These are phyloP conservation scores for Daldinia grandis DNA, from an alignment of 495 filamentous ascomycete genomes.

Conservation along the genomic window DNA sequence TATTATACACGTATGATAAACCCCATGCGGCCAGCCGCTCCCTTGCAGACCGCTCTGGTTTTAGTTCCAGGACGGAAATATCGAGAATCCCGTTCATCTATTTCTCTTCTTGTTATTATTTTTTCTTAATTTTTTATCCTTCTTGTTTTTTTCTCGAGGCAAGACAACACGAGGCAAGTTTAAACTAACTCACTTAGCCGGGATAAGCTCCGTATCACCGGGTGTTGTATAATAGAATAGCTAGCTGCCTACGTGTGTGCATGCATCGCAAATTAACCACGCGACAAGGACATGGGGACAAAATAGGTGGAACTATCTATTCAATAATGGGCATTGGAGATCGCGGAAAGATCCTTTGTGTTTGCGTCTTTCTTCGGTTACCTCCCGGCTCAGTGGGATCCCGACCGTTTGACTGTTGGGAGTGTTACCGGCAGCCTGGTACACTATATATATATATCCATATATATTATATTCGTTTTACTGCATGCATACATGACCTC, in stretches of 20 bases:
- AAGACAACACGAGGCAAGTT: background rate
- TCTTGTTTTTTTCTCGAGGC: background rate
- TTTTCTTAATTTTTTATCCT: background rate
- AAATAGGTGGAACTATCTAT: background rate
- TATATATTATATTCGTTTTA: background rate
- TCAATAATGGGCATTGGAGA: background rate
- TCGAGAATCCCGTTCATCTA: background rate
- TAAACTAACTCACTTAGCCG: background rate
- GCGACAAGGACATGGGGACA: background rate
- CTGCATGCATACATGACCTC: background rate
- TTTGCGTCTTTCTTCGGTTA: background rate
- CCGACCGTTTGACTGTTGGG: conserved; percentile 20
- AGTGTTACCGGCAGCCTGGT: conserved; percentile 24
- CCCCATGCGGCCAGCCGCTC: background rate
- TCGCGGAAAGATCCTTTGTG: background rate
- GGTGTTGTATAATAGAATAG: background rate
- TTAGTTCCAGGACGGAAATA: background rate
- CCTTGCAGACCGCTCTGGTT: background rate
- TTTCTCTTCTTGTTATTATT: background rate
- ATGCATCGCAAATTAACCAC: background rate
- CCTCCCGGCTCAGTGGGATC: background rate
- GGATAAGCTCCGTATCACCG: background rate
- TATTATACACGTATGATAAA: conserved; percentile 2
- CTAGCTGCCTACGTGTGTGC: background rate
- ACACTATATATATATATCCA: too few species aligned